phyloP scores from a whole-genome alignment of 1,139 yeast genomes.

The Oligophagozyma castellii region DNA sequence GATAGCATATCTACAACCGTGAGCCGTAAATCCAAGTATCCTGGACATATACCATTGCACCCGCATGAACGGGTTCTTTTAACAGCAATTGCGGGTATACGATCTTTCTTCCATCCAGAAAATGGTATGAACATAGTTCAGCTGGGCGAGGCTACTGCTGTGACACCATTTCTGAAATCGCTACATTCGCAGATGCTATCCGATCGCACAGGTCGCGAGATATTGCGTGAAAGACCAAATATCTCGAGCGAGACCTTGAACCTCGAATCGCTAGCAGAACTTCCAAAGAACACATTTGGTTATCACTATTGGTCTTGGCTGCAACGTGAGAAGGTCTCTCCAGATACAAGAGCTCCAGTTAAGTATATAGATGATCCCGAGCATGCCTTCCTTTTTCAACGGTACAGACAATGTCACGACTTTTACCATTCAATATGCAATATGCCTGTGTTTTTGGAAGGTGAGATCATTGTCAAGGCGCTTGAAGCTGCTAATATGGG shows the following conservation, averaged over 20 bases:
- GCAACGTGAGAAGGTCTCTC: constrained; percentile 77
- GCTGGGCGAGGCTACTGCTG: constrained; percentile 84
- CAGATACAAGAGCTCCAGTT: constrained; percentile 86
- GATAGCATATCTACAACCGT: constrained; percentile 10
- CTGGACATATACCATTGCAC: constrained; percentile 72
- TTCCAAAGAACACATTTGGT: constrained; percentile 71
- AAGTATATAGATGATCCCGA: constrained; percentile 80
- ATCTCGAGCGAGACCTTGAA: constrained; percentile 64
- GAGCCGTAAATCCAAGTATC: constrained; percentile 35
- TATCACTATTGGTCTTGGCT: constrained; percentile 69
- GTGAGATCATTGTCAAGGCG: constrained; percentile 86
- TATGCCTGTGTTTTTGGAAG: constrained; percentile 82
- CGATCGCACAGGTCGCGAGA: constrained; percentile 63
- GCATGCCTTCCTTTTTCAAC: constrained; percentile 77
- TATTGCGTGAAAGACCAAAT: constrained; percentile 68
- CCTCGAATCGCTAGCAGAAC: constrained; percentile 41
- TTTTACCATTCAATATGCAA: constrained; percentile 90
- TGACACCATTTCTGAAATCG: constrained; percentile 46
- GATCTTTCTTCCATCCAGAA: constrained; percentile 74
- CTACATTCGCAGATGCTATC: constrained; percentile 62
- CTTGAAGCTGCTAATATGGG: constrained; percentile 89
- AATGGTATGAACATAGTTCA: constrained; percentile 55
- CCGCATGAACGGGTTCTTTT: constrained; percentile 48
- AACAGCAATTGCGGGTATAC: constrained; percentile 66
- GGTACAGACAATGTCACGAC: constrained; percentile 95